A percentile compares a stretch with the other conserved stretches of the same genome.
phyloP scores from a whole-genome alignment of 495 filamentous ascomycete species.

The Penicillium manginii region DNA sequence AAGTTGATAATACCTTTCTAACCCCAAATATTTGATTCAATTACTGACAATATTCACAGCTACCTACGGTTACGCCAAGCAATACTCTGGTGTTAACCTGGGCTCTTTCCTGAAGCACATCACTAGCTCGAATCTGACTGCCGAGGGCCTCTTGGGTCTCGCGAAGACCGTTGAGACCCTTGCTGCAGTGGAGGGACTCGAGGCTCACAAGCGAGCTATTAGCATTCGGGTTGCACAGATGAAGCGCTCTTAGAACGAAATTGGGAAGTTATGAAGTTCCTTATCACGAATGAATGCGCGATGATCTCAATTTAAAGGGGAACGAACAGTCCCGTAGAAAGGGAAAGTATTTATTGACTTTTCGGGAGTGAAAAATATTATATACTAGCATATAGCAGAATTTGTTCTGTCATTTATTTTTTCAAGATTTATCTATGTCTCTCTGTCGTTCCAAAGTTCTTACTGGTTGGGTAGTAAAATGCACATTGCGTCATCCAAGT shows the following conservation, averaged over 20 bases:
- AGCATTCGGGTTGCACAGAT: constrained; percentile 79
- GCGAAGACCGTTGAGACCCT: constrained; percentile 90
- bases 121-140: constrained; percentile 86
- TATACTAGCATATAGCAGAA: not conserved
- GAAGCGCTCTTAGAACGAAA: constrained; percentile 40
- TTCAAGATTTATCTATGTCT: not conserved
- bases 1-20: constrained; percentile 46
- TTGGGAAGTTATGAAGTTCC: not conserved
- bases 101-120: constrained; percentile 96
- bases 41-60: constrained; percentile 53
- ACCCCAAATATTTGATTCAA: not conserved
- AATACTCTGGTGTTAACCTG: constrained; percentile 97
- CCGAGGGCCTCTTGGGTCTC: constrained; percentile 80
- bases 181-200: constrained; percentile 90
- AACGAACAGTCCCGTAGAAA: not conserved
- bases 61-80: constrained; percentile 96
- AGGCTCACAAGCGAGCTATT: constrained; percentile 91
- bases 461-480: too few species aligned
- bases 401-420: not conserved
- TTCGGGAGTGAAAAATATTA: not conserved
- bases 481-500: too few species aligned
- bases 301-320: constrained; percentile 22
- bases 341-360: not conserved
- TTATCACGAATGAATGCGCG: constrained; percentile 30
- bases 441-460: too few species aligned